These are phyloP conservation scores for Botrytis fragariae DNA, from an alignment of 2,329 filamentous ascomycete genomes.

Conservation along the genomic window DNA sequence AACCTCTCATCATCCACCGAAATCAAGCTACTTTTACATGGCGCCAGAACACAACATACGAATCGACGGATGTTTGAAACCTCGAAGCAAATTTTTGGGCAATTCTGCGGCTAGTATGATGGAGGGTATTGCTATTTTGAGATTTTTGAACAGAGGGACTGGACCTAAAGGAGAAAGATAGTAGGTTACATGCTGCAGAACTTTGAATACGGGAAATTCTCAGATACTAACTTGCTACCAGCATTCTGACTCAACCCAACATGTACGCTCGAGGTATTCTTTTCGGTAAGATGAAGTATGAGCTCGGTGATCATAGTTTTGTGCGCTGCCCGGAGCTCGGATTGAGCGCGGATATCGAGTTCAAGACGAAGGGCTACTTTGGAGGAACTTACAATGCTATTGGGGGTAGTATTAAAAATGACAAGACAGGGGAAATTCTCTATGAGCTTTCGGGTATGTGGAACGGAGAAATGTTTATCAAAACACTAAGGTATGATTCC, in stretches of 20 bases:
- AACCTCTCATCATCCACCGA: slow-evolving; percentile 96
- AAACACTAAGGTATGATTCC: slow-evolving; percentile 66
- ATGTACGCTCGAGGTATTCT: slow-evolving; percentile 98
- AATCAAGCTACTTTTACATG: slow-evolving; percentile 99
- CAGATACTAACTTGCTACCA: slow-evolving; percentile 1
- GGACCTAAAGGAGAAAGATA: slow-evolving; percentile 77
- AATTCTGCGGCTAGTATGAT: slow-evolving; percentile 98
- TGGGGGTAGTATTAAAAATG: slow-evolving; percentile 84
- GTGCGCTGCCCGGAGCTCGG: slow-evolving; percentile 87
- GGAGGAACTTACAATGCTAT: slow-evolving; percentile 96
- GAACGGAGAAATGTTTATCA: slow-evolving; percentile 94
- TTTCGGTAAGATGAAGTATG: slow-evolving; percentile 99
- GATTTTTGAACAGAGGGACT: slow-evolving; percentile 73
- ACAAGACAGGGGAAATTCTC: slow-evolving; percentile 79
- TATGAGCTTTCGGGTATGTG: slow-evolving; percentile 90
- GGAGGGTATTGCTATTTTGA: slow-evolving; percentile 90
- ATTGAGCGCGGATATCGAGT: slow-evolving; percentile 87
- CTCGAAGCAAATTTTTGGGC: slow-evolving; percentile 89
- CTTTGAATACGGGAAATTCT: neutral
- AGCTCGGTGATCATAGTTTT: slow-evolving; percentile 93
- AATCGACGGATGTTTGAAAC: slow-evolving; percentile 93
- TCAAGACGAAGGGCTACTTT: slow-evolving; percentile 98
- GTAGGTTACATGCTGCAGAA: neutral
- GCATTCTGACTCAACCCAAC: slow-evolving; percentile 89
- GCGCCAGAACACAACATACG: slow-evolving; percentile 89